Conservation (phyloP, 306 rosid genomes). For the Ammopiptanthus mongolicus region DNA sequence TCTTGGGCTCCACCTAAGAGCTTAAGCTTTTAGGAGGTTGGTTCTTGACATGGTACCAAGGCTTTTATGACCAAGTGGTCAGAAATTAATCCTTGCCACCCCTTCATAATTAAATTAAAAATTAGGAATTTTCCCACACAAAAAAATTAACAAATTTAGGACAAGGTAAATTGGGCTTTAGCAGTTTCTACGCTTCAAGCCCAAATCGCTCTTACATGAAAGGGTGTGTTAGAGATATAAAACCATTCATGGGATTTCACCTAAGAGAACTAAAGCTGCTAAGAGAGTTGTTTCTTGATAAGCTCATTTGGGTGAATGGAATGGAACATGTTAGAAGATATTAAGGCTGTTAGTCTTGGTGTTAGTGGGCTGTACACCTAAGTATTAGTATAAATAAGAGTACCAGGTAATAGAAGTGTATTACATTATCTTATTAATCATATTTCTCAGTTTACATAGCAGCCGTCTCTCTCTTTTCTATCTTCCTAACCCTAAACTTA, state of each 20-base stretch:
- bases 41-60: background rate
- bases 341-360: too few relatives aligned
- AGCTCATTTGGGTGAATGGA: conserved; percentile 3
- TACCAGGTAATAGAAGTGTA: too few relatives aligned
- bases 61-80: background rate
- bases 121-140: background rate
- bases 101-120: conserved; percentile 13
- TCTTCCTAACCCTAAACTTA: too few relatives aligned
- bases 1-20: background rate
- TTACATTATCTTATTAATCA: too few relatives aligned
- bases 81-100: background rate
- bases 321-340: background rate
- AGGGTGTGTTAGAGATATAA: background rate
- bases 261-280: conserved; percentile 2
- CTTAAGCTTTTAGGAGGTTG: background rate
- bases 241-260: background rate
- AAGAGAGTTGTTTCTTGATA: background rate
- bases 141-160: background rate
- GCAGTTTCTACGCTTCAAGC: conserved; percentile 8
- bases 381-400: too few relatives aligned
- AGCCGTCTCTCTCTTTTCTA: too few relatives aligned
- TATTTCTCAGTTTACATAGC: too few relatives aligned
- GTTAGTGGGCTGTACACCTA: too few relatives aligned
- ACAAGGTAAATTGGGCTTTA: background rate
- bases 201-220: background rate